Percentiles rank a stretch among this genome's conserved stretches.
phyloP scores from a whole-genome alignment of 139 green algal genomes.

The Chlorella sp. region DNA sequence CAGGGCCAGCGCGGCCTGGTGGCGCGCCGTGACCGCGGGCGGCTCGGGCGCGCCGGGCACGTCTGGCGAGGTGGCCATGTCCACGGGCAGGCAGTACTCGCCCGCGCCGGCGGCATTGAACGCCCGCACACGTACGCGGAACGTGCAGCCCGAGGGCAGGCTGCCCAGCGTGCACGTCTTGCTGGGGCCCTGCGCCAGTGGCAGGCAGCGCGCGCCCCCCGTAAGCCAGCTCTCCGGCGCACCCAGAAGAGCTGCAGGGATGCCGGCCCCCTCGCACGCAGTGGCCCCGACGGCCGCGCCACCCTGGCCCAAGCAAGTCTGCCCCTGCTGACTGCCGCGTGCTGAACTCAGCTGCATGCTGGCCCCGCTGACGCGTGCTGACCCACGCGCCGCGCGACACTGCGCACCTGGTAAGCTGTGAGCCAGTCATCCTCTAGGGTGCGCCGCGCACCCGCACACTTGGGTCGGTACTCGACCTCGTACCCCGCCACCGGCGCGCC shows the following conservation, averaged over 20 bases:
- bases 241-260: too few relatives aligned
- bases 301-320: too few relatives aligned
- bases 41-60: slow-evolving; percentile 22
- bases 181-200: slow-evolving; percentile 51
- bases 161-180: slow-evolving; percentile 59
- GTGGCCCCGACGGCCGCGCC: too few relatives aligned
- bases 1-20: slow-evolving; percentile 46
- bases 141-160: slow-evolving; percentile 50
- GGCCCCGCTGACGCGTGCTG: too few relatives aligned
- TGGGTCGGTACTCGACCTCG: slow-evolving; percentile 66
- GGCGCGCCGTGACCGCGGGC: slow-evolving; percentile 30
- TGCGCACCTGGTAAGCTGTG: slow-evolving; percentile 48
- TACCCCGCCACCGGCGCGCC: slow-evolving; percentile 49
- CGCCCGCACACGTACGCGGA: slow-evolving; percentile 55
- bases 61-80: slow-evolving; percentile 49
- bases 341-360: too few relatives aligned
- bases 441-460: slow-evolving; percentile 43
- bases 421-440: slow-evolving; percentile 64
- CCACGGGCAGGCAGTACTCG: slow-evolving; percentile 34
- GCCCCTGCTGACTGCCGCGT: too few relatives aligned
- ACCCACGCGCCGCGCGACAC: background rate
- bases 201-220: too few relatives aligned
- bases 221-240: too few relatives aligned
- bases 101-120: slow-evolving; percentile 51
- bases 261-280: too few relatives aligned